Conservation (phyloP, 1,139 yeast species). For the Lipomyces yarrowii region DNA sequence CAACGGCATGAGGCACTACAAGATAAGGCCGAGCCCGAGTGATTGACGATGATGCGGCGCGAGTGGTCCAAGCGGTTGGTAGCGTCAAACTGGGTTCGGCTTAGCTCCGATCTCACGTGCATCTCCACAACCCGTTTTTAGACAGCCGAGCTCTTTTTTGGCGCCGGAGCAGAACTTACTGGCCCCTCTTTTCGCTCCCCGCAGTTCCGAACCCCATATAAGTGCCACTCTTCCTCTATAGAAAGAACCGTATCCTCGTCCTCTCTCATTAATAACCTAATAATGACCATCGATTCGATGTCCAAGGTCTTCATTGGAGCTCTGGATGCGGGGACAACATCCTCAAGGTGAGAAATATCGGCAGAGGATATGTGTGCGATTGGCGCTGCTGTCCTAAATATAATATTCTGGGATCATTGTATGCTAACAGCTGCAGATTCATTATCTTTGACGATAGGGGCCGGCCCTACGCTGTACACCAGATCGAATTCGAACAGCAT, state of each 20-base stretch:
- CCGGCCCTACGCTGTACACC: slow-evolving; percentile 80
- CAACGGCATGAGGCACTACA: no score
- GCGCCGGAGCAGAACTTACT: no score
- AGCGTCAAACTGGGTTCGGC: no score
- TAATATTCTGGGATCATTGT: no score
- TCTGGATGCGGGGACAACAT: slow-evolving; percentile 90
- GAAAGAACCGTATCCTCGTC: background rate
- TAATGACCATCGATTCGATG: background rate
- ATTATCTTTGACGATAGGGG: slow-evolving; percentile 77
- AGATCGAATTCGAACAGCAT: slow-evolving; percentile 64
- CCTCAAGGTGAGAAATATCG: slow-evolving; percentile 49
- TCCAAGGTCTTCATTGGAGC: slow-evolving; percentile 44
- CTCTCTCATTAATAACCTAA: background rate
- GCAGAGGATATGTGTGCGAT: background rate
- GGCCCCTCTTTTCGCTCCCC: no score
- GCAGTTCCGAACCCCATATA: no score
- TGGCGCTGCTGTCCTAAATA: background rate
- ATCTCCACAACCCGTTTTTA: no score
- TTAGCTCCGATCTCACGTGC: no score
- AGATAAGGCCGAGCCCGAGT: no score
- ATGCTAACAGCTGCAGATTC: slow-evolving; percentile 43
- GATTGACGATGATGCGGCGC: no score
- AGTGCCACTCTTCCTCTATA: background rate
- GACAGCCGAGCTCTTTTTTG: no score
- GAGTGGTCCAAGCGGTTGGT: no score